Evolutionary conservation across 306 rosid genomes (phyloP), one percentile per base, ranked within the genome.

Genomic region (Inga laurina): DNA sequence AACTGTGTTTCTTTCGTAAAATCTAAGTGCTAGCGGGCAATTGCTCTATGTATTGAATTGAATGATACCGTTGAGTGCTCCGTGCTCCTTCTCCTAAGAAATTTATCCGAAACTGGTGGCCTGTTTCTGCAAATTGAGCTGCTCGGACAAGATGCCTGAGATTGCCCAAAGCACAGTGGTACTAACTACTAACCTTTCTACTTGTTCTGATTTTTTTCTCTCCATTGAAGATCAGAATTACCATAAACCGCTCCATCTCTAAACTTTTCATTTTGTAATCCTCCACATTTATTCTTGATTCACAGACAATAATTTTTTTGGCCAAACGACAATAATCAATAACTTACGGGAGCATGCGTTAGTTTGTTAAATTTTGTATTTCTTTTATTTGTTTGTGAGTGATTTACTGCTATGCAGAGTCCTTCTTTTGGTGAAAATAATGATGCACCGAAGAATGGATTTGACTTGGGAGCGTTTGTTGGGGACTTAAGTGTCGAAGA

Each of bases 401-500:
- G 12, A 70, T 71, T 74, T 70, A 73, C 35, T 59, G 46, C 44
- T 72, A 7, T 74, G 86, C 88, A 87, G 97, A 89, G 85, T 22
- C 90, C 89, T 35, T 71, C 87, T 46, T 67, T 76, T 46, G 86
- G 76, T 8, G 90, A 87, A 78, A 67, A 76, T 51, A 81, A 39
- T 57, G 89, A 88, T 59, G 74, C 86, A 16, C 91, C 76, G 69
- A 91, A 87, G 80, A 83, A 62, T 78, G 80, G 69, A 51, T 90
- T 93, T 82, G 97, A 90, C 89, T 85, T 95, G 86, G 97, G 92
- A 84, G 91, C 94, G 16, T 93, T 95, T 74, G 97, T 91, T 85
- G 97, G 97, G 46, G 97, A 95, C 86, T 86, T 92, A 78, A 87
- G 76, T 57, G 82, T 92, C 21, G 98, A 93, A 86, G 98, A 95